phyloP scores from a whole-genome alignment of 2,329 filamentous ascomycete species.

The Apiospora rasikravindrae region DNA sequence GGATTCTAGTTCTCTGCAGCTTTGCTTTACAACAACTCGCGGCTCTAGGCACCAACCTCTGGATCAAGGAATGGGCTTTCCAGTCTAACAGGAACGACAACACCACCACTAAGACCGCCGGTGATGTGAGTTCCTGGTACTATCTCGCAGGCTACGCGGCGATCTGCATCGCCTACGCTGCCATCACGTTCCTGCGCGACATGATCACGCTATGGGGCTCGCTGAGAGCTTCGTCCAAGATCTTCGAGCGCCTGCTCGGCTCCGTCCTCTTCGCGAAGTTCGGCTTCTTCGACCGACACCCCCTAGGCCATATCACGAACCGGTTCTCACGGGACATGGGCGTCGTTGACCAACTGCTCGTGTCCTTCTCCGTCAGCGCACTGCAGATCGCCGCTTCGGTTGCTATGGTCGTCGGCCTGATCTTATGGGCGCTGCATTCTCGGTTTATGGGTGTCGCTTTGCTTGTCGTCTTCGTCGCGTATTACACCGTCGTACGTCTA shows the following conservation, averaged over 20 bases:
- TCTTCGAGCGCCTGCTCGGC: background rate
- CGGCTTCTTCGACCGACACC: background rate
- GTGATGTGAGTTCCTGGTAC: background rate
- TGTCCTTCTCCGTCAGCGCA: background rate
- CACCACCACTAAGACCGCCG: background rate
- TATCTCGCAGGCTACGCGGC: background rate
- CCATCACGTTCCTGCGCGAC: background rate
- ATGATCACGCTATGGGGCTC: background rate
- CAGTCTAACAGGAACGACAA: background rate
- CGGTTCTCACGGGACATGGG: slow-evolving; percentile 12
- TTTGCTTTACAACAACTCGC: background rate
- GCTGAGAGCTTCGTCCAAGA: background rate
- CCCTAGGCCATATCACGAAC: slow-evolving; percentile 3
- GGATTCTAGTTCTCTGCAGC: background rate
- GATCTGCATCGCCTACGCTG: background rate
- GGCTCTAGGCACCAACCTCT: background rate
- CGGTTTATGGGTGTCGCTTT: background rate
- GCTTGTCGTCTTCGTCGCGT: background rate
- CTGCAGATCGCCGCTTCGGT: background rate
- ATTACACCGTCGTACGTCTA: slow-evolving; percentile 38
- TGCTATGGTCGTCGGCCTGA: background rate
- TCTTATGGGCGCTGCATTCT: background rate
- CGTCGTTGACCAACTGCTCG: background rate
- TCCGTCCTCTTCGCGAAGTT: background rate
- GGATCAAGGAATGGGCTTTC: background rate